These are phyloP conservation scores for Beauveria caledonica DNA, from an alignment of 2,329 filamentous ascomycete genomes.

Conservation along the genomic window DNA sequence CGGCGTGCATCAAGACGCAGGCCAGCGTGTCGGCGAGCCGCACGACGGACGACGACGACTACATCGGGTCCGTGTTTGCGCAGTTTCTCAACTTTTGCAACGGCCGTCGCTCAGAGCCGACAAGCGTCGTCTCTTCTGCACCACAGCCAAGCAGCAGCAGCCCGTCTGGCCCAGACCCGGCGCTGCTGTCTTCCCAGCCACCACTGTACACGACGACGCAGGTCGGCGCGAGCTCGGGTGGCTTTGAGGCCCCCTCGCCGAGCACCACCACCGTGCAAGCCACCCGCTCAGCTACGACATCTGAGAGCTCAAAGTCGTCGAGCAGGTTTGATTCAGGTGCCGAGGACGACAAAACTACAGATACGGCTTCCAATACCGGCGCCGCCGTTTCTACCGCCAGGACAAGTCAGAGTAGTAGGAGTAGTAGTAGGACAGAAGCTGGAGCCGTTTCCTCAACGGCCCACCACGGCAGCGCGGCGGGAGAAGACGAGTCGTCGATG, in stretches of 20 bases:
- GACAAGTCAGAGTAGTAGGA: too few species aligned
- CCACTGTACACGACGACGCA: conserved; percentile 21
- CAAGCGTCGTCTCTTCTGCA: background rate
- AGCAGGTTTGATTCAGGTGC: too few species aligned
- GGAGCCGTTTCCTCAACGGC: too few species aligned
- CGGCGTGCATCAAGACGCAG: conserved; percentile 30
- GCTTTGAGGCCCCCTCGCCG: conserved; percentile 13
- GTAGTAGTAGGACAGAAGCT: too few species aligned
- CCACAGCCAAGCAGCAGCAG: background rate
- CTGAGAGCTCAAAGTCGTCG: too few species aligned
- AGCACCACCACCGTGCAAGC: background rate
- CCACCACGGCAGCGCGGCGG: too few species aligned
- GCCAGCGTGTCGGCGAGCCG: background rate
- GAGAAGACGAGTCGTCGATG: too few species aligned
- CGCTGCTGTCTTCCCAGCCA: conserved; percentile 17
- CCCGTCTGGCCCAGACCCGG: conserved; percentile 17
- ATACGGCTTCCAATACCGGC: too few species aligned
- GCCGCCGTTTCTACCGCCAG: too few species aligned
- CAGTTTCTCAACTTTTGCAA: conserved; percentile 42
- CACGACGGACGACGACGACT: conserved; percentile 18
- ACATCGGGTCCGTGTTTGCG: conserved; percentile 29
- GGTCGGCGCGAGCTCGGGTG: conserved; percentile 15
- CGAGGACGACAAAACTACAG: too few species aligned
- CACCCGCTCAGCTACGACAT: too few species aligned
- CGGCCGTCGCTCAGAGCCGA: conserved; percentile 16